Evolutionary conservation across 257 asterid genomes (phyloP).

Genomic region (Verbena officinalis): DNA sequence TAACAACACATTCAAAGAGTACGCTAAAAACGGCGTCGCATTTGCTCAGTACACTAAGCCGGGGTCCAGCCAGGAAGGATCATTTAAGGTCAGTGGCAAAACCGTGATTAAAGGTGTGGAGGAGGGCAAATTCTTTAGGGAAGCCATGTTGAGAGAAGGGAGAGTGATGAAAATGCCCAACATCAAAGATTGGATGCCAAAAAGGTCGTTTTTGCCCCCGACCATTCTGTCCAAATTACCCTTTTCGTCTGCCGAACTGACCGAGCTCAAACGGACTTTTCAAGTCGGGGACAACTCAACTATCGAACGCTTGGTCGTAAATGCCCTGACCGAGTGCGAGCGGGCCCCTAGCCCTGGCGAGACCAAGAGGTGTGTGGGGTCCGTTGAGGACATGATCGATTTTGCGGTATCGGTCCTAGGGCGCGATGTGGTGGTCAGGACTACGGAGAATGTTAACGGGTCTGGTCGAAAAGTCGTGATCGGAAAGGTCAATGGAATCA

Average conservation of each 20-base stretch:
- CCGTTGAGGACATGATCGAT: constrained; percentile 81
- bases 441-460: constrained; percentile 59
- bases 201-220: constrained; percentile 82
- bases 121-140: constrained; percentile 83
- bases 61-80: constrained; percentile 7
- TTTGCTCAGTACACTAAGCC: constrained; percentile 64
- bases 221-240: constrained; percentile 55
- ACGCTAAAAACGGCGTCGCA: constrained; percentile 66
- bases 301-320: constrained; percentile 45
- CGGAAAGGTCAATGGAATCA: constrained; percentile 56
- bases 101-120: constrained; percentile 47
- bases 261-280: constrained; percentile 46
- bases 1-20: constrained; percentile 73
- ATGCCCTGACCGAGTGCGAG: constrained; percentile 66
- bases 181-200: constrained; percentile 73
- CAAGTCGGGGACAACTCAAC: constrained; percentile 43
- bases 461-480: constrained; percentile 51
- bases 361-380: constrained; percentile 68
- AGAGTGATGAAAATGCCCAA: constrained; percentile 68
- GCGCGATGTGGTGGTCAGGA: constrained; percentile 49
- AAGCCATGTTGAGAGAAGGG: constrained; percentile 61
- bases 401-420: constrained; percentile 58
- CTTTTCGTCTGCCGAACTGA: constrained; percentile 38
- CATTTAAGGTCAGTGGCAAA: constrained; percentile 25
- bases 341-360: constrained; percentile 66